phyloP scores from a whole-genome alignment of 2,329 filamentous ascomycete genomes.

The Purpureocillium lavendulum region DNA sequence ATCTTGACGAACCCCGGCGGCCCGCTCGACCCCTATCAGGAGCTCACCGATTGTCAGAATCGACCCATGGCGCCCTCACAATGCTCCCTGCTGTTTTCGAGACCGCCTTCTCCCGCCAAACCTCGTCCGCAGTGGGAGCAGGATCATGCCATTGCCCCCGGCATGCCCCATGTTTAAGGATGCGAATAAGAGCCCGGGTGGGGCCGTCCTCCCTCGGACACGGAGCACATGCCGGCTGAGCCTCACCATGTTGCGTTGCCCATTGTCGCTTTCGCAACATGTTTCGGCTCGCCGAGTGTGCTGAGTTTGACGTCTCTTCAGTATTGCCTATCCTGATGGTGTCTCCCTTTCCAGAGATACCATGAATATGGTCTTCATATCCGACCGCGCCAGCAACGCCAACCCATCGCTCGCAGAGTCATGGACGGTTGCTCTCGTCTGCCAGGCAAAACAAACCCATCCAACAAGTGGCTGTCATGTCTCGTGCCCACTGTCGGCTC shows the following conservation, averaged over 20 bases:
- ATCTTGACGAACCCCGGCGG: no score
- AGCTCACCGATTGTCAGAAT: background rate
- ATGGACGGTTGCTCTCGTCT: background rate
- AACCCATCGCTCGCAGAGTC: background rate
- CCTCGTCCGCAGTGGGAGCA: background rate
- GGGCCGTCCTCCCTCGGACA: background rate
- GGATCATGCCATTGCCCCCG: background rate
- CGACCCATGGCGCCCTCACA: background rate
- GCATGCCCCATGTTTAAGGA: background rate
- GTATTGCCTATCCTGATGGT: no score
- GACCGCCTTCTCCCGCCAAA: no score
- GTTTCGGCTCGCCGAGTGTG: no score
- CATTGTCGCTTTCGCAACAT: no score
- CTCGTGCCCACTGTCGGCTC: background rate
- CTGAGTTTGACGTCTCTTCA: no score
- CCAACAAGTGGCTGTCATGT: background rate
- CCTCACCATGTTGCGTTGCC: background rate
- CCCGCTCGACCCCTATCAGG: background rate
- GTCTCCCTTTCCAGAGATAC: no score
- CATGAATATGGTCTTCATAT: background rate
- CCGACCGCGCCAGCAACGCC: background rate
- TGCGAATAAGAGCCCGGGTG: constrained; percentile 1
- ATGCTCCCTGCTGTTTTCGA: no score
- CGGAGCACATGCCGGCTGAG: background rate
- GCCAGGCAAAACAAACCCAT: background rate